Conservation (phyloP, 208 protist species). For the Porcisia deanei region DNA sequence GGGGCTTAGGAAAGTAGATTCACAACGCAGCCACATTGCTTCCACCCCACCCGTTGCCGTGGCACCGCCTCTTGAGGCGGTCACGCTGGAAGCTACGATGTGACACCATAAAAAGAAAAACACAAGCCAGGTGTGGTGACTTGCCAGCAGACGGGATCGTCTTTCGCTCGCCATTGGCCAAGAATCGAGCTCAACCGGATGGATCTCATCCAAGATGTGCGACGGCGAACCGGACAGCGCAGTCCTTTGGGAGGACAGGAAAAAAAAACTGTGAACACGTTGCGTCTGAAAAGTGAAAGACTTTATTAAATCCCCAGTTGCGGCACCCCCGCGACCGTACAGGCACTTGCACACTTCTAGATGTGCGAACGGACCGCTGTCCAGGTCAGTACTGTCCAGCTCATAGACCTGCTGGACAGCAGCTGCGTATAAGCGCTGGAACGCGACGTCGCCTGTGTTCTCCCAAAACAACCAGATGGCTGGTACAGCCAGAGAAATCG, state of each 20-base stretch:
- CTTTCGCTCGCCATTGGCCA: constrained; percentile 8
- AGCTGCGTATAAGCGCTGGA: constrained; percentile 24
- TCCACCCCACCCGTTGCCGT: not conserved
- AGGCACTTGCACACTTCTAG: constrained; percentile 20
- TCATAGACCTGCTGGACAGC: constrained; percentile 25
- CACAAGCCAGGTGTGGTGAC: constrained; percentile 43
- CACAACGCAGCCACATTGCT: not conserved
- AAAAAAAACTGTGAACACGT: constrained; percentile 19
- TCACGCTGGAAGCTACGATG: constrained; percentile 1
- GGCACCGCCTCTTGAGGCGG: not conserved
- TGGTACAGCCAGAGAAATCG: not conserved
- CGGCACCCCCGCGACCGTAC: not conserved
- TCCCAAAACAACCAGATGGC: constrained; percentile 20
- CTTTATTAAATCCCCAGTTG: not conserved
- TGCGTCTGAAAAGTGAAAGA: not conserved
- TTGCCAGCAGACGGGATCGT: constrained; percentile 30
- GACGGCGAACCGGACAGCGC: constrained; percentile 2
- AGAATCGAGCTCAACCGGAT: constrained; percentile 9
- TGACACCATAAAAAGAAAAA: constrained; percentile 53
- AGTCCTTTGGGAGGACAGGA: not conserved
- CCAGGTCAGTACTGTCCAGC: constrained; percentile 22
- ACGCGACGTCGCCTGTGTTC: not conserved
- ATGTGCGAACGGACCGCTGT: constrained; percentile 36
- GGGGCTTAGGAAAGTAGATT: not conserved
- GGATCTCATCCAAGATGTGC: constrained; percentile 1